phyloP scores from a whole-genome alignment of 176 grass and related monocot genomes.

The Lolium perenne region DNA sequence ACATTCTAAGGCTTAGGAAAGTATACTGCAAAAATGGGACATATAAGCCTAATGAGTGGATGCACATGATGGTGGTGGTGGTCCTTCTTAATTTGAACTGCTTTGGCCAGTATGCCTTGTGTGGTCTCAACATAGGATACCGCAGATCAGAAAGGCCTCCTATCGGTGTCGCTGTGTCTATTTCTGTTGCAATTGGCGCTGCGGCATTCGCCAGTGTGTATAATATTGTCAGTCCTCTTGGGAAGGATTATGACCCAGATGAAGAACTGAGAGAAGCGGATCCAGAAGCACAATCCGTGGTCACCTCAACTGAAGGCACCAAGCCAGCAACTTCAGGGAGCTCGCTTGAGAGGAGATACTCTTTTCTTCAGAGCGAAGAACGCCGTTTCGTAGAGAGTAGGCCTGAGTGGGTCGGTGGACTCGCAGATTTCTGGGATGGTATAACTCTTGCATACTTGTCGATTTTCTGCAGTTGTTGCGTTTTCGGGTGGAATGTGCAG shows the following conservation, averaged over 20 bases:
- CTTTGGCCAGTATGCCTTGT: slow-evolving; percentile 79
- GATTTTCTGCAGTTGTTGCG: slow-evolving; percentile 89
- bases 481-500: slow-evolving; percentile 99
- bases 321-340: slow-evolving; percentile 30
- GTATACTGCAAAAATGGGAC: slow-evolving; percentile 85
- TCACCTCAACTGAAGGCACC: slow-evolving; percentile 26
- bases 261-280: slow-evolving; percentile 40
- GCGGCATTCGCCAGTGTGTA: slow-evolving; percentile 72
- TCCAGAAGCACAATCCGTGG: slow-evolving; percentile 60
- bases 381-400: slow-evolving; percentile 57
- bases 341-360: slow-evolving; percentile 58
- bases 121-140: slow-evolving; percentile 86
- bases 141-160: slow-evolving; percentile 63
- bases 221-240: slow-evolving; percentile 80
- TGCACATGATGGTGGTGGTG: slow-evolving; percentile 86
- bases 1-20: slow-evolving; percentile 76
- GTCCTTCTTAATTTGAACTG: slow-evolving; percentile 86
- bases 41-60: slow-evolving; percentile 88
- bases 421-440: slow-evolving; percentile 83
- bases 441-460: slow-evolving; percentile 71
- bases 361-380: slow-evolving; percentile 56
- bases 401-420: slow-evolving; percentile 71
- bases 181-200: slow-evolving; percentile 64
- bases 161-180: slow-evolving; percentile 66
- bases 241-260: slow-evolving; percentile 67